These are phyloP conservation scores for Usnea hakonensis DNA, from an alignment of 495 filamentous ascomycete species.

Conservation along the genomic window DNA sequence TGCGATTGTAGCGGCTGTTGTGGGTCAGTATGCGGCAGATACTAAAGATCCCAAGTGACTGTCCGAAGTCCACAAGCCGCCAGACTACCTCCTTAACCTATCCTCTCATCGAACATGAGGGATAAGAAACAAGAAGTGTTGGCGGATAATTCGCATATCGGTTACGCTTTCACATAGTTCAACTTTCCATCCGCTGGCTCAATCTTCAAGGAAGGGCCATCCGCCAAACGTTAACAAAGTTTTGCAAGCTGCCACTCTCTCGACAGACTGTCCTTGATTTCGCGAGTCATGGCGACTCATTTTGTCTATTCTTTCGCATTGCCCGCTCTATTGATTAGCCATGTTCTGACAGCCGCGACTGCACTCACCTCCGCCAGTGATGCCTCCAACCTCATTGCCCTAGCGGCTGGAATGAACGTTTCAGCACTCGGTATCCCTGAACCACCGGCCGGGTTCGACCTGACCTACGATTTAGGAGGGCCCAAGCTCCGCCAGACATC, in stretches of 20 bases:
- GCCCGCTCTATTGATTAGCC: neutral
- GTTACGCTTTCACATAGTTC: neutral
- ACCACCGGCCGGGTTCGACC: neutral
- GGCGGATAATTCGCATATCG: neutral
- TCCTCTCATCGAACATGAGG: neutral
- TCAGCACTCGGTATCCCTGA: neutral
- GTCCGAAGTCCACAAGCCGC: neutral
- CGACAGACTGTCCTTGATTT: neutral
- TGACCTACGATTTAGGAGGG: slow-evolving; percentile 2
- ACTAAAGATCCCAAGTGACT: neutral
- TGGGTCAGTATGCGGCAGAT: neutral
- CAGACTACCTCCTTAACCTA: neutral
- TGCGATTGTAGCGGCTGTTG: slow-evolving; percentile 3
- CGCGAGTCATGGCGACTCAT: neutral
- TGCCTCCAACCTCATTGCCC: neutral
- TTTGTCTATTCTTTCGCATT: neutral
- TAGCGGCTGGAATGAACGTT: neutral
- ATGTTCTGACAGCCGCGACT: neutral
- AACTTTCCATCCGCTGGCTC: neutral
- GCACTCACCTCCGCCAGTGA: neutral
- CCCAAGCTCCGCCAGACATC: slow-evolving; percentile 2
- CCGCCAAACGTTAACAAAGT: neutral
- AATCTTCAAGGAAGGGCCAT: neutral
- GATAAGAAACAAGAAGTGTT: neutral
- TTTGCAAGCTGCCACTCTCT: neutral